Evolutionary conservation across 208 protist species (phyloP), one percentile per base, ranked within the genome.

Genomic region (Trypanosoma platydactyli): DNA sequence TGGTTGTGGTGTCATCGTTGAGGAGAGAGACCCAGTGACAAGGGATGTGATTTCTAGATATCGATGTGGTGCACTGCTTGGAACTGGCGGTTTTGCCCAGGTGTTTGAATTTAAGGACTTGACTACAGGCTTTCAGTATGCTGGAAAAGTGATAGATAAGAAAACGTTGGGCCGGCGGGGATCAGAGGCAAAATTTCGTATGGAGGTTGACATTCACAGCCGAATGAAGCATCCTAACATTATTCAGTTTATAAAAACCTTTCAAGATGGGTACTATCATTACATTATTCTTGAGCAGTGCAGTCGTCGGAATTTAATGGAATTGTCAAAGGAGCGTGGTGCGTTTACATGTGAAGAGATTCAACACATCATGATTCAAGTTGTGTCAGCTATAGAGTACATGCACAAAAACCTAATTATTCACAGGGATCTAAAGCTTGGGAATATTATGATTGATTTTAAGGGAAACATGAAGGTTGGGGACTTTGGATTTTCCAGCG

Each of bases 401-500:
- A 92, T 94, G 79, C 92, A 94, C 46, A 59, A 49, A 11, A 41
- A 83, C 22, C 41, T 67, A 12, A 68, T 91, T 59, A 79, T 88
- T 55, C 89, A 97, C 65, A 79, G 88, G 33, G 92, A 98, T 58
- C 64, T 97, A 38, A 97, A 97, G 57, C 89, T 94, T 50, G 93
- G 94, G 33, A 98, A 97, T 68, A 66, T 97, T 29, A 78, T 97
- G 60, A 74, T 97, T 35, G 88, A 96, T 68, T 73, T 68, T 20
- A 45, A 80, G 1, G 86, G 89, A 15, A 85, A 85, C 45, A 71
- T 98, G 29, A 97, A 97, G 67, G 65, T 98, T 6, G 85, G 86
- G 42, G 95, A 98, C 69, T 98, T 98, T 88, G 94, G 95, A n/a
- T 83, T 98, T 30, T 84, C 91, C 13, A 94, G 81, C 5, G 61